Evolutionary conservation across 345 rosid genomes (phyloP).

Genomic region (Sonneratia caseolaris): DNA sequence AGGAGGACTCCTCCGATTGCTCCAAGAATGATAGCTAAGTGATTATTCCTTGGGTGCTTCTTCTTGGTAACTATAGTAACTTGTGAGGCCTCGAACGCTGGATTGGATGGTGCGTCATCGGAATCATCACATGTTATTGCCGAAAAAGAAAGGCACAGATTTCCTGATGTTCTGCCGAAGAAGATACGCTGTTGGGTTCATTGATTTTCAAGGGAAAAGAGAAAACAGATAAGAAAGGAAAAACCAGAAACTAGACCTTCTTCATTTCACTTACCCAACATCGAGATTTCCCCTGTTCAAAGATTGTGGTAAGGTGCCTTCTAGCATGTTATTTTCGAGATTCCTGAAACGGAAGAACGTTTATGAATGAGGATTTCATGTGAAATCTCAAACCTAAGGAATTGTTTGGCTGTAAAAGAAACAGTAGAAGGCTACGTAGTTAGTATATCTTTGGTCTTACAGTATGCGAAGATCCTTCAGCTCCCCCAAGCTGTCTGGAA

Average conservation of each 20-base stretch:
- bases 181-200: background rate
- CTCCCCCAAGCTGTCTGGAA: conserved; percentile 66
- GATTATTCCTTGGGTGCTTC: conserved; percentile 33
- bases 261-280: conserved; percentile 41
- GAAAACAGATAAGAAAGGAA: background rate
- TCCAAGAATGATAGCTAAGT: conserved; percentile 40
- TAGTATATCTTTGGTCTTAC: conserved; percentile 28
- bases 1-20: conserved; percentile 49
- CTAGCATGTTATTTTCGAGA: conserved; percentile 70
- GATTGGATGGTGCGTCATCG: conserved; percentile 42
- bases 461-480: conserved; percentile 56
- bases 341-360: conserved; percentile 34
- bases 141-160: conserved; percentile 68
- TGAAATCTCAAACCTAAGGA: background rate
- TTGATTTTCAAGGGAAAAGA: background rate
- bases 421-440: background rate
- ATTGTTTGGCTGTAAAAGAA: background rate
- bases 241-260: background rate
- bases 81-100: conserved; percentile 68
- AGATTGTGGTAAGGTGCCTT: conserved; percentile 64
- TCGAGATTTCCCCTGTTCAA: conserved; percentile 56
- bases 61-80: conserved; percentile 44
- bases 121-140: conserved; percentile 36
- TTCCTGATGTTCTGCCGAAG: conserved; percentile 58
- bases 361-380: background rate